phyloP scores from a whole-genome alignment of 176 grass and related monocot species.

The Microstegium vimineum region DNA sequence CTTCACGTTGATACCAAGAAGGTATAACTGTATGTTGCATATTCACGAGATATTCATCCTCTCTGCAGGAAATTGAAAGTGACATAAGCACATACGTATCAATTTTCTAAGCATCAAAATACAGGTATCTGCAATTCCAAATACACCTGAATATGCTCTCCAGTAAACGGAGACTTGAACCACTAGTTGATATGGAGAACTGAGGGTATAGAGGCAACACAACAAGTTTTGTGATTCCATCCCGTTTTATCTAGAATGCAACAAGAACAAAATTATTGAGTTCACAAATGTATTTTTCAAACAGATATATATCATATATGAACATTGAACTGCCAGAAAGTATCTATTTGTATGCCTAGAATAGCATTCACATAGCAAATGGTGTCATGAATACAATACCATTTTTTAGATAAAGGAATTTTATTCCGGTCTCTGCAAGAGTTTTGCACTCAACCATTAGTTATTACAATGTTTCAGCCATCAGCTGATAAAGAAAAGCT shows the following conservation, averaged over 20 bases:
- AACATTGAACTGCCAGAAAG: not conserved
- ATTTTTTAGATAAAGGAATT: too few relatives aligned
- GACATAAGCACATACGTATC: not conserved
- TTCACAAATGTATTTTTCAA: not conserved
- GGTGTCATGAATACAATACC: not conserved
- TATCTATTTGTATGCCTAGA: slow-evolving; percentile 4
- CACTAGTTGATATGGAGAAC: slow-evolving; percentile 99
- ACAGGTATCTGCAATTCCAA: not conserved
- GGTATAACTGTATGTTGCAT: slow-evolving; percentile 99
- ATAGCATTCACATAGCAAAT: slow-evolving; percentile 15
- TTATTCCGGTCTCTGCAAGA: too few relatives aligned
- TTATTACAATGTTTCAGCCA: too few relatives aligned
- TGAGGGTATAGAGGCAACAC: slow-evolving; percentile 98
- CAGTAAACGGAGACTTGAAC: slow-evolving; percentile 93
- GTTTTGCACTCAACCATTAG: too few relatives aligned
- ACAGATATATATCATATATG: not conserved
- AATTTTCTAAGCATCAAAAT: slow-evolving; percentile 12
- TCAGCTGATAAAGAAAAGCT: too few relatives aligned
- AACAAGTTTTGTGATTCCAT: slow-evolving; percentile 97
- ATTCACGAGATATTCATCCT: slow-evolving; percentile 97
- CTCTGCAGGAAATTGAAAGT: slow-evolving; percentile 49
- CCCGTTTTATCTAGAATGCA: slow-evolving; percentile 72
- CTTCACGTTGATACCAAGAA: slow-evolving; percentile 99
- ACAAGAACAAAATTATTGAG: slow-evolving; percentile 16
- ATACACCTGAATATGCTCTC: slow-evolving; percentile 97